Evolutionary conservation across 768 basidiomycete species (phyloP), one percentile per base, ranked within the genome.

Genomic region (Pulveroboletus ravenelii): DNA sequence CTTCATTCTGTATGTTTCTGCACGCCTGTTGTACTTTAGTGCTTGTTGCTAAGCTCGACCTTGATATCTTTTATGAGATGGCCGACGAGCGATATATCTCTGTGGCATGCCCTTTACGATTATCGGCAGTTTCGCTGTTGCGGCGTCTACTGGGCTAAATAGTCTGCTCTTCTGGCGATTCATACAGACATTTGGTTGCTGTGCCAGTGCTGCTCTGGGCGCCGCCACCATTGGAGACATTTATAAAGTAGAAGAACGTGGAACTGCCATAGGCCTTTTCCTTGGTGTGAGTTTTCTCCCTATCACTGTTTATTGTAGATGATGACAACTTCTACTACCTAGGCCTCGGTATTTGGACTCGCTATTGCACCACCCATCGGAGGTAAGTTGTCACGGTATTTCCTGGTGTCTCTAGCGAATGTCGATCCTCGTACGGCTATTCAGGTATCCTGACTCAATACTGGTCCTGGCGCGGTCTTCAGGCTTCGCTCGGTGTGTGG

Each of bases 181-280:
- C 37, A 55, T 87, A 0, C 87, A 89, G 61, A 81, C 81, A 0
- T 71, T 84, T 37, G 87, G 87, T 15, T 72, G 80, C 6, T 77
- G 82, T 7, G 77, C 78, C 10, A 80, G 74, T 3, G 60, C 73
- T 62, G 78, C 76, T n/a, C 73, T 78, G 46, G 87, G 76, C 14
- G 74, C 75, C 0, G 85, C 77, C 2, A 76, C 80, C 6, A 80
- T 86, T 25, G 81, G 80, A 0, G 85, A 87, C 57, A 82, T 87
- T 3, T 86, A 85, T 63, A 75, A 66, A 44, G 59, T 84, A 3
- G 85, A 86, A 48, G 79, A 85, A 53, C 70, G 83, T 25, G 75
- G 82, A 9, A 70, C 74, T 3, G 81, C 79, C 0, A 78, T 85
- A 71, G 84, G 82, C 0, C 64, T 80, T 1, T 83, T 80, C 61